phyloP scores from a whole-genome alignment of 306 rosid species.

The Rosa multiflora region DNA sequence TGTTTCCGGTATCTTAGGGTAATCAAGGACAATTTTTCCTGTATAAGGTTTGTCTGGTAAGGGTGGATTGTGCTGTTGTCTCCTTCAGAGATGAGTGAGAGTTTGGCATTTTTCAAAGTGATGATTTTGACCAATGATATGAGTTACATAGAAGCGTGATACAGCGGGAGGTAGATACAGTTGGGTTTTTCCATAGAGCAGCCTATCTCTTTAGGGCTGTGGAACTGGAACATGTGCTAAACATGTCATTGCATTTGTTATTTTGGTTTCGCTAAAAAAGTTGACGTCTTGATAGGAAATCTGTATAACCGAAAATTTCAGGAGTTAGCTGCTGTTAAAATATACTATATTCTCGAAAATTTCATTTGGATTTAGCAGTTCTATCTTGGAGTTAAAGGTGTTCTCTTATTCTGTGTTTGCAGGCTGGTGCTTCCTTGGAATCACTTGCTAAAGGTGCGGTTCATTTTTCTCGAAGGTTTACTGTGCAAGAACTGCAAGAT shows the following conservation, averaged over 20 bases:
- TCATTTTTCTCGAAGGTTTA: constrained; percentile 76
- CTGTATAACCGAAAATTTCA: not conserved
- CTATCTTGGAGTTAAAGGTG: not conserved
- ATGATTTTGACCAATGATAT: not conserved
- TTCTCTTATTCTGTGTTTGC: constrained; percentile 28
- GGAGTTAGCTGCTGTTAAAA: not conserved
- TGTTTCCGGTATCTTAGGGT: not conserved
- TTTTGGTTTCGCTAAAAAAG: not conserved
- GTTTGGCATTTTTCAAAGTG: not conserved
- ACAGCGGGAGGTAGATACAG: not conserved
- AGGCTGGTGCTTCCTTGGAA: constrained; percentile 98
- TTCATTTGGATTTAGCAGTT: constrained; percentile 12
- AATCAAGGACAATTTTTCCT: not conserved
- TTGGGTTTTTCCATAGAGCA: not conserved
- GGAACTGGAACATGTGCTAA: not conserved
- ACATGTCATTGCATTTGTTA: not conserved
- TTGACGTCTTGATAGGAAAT: not conserved
- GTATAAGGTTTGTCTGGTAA: not conserved
- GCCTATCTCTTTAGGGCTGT: not conserved
- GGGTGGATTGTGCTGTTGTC: not conserved
- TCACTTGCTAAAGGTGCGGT: constrained; percentile 98
- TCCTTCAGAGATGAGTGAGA: not conserved
- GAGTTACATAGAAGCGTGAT: not conserved
- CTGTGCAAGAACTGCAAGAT: constrained; percentile 69
- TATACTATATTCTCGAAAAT: not conserved